A percentile compares a stretch with the other conserved stretches of the same genome.
phyloP scores from a whole-genome alignment of 371 early-diverging fungal species.

The Rhizopus stolonifer region DNA sequence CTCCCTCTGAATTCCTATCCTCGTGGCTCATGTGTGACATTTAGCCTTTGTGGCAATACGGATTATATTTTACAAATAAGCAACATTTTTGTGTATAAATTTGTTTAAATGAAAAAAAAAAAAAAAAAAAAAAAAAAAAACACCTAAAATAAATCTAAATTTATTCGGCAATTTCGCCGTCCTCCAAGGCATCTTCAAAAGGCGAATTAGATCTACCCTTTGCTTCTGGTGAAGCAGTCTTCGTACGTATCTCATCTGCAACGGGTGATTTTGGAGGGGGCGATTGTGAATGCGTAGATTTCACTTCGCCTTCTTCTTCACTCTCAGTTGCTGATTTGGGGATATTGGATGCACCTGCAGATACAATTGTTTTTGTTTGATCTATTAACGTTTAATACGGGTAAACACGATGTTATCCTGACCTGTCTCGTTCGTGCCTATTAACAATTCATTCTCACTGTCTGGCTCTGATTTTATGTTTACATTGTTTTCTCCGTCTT shows the following conservation, averaged over 20 bases:
- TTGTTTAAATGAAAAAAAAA: not conserved
- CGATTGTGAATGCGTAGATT: conserved; percentile 30
- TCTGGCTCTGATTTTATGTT: conserved; percentile 10
- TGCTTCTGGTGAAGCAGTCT: conserved; percentile 6
- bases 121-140: not conserved
- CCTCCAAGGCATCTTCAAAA: conserved; percentile 35
- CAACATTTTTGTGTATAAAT: not conserved
- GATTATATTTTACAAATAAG: not conserved
- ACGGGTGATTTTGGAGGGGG: conserved; percentile 15
- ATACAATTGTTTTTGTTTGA: not conserved
- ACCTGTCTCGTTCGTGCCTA: not conserved
- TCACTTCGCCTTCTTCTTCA: conserved; percentile 46
- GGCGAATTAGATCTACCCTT: conserved; percentile 3
- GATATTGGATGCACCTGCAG: not conserved
- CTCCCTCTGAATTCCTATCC: not conserved
- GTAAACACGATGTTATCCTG: no score
- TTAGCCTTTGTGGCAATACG: conserved; percentile 1
- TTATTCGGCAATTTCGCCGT: conserved; percentile 22
- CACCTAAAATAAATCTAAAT: not conserved
- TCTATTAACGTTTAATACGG: not conserved
- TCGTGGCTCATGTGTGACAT: not conserved
- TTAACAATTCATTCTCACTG: not conserved
- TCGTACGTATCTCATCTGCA: not conserved
- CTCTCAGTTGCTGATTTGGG: conserved; percentile 28
- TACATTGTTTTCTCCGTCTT: conserved; percentile 28